Percentiles rank a stretch among this genome's conserved stretches.
These are phyloP conservation scores for Aspergillus amoenus DNA, from an alignment of 2,329 filamentous ascomycete genomes.

Conservation along the genomic window DNA sequence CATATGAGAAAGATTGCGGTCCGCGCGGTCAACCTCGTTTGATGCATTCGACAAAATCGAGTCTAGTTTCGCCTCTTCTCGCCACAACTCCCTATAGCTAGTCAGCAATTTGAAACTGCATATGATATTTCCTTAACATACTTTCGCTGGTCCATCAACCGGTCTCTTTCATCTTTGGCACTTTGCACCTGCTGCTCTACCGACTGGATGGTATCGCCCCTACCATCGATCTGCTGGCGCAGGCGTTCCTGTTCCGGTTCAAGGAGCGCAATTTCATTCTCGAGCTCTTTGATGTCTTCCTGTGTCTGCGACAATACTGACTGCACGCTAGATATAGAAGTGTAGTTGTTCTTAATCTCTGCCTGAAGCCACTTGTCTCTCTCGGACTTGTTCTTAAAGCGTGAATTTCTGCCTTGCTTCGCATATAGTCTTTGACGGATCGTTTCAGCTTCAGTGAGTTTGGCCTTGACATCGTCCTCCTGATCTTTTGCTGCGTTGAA, in stretches of 20 bases:
- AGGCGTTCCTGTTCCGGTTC: constrained; percentile 72
- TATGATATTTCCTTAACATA: constrained; percentile 23
- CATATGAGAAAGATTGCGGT: constrained; percentile 73
- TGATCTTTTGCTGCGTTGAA: constrained; percentile 72
- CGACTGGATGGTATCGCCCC: constrained; percentile 70
- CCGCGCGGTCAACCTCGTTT: constrained; percentile 73
- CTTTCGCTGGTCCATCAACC: constrained; percentile 81
- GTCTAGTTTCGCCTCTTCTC: constrained; percentile 84
- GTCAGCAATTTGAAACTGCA: constrained; percentile 4
- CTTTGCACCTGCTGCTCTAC: constrained; percentile 72
- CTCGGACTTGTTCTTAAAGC: constrained; percentile 84
- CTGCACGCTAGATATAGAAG: constrained; percentile 75
- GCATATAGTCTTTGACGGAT: constrained; percentile 77
- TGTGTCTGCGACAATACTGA: constrained; percentile 80
- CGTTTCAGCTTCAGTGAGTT: constrained; percentile 74
- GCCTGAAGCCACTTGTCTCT: constrained; percentile 78
- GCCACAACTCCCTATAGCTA: constrained; percentile 62
- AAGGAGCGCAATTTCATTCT: constrained; percentile 68
- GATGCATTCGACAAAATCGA: constrained; percentile 73
- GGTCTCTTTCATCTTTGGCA: constrained; percentile 76
- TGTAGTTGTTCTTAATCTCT: constrained; percentile 77
- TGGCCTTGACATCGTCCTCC: constrained; percentile 68
- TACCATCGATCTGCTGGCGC: constrained; percentile 72
- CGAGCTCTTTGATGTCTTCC: constrained; percentile 74
- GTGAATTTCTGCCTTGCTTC: constrained; percentile 85